Percentiles rank a stretch among this genome's conserved stretches.
Evolutionary conservation across 1,284 basidiomycete species (phyloP).

Genomic region (Cystobasidium sp.): DNA sequence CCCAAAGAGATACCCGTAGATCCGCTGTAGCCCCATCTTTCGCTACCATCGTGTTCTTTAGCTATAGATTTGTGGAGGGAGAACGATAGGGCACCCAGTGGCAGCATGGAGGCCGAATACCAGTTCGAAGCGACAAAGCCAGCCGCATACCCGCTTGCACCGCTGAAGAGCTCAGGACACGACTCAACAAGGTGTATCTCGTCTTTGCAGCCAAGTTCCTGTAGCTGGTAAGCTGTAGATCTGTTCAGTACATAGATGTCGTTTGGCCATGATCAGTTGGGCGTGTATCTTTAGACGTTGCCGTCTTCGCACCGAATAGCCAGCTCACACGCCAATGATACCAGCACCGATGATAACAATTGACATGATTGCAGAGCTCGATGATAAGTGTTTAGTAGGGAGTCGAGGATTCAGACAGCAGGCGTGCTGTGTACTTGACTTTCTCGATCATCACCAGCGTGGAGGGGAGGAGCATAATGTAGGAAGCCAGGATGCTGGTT

Average conservation of each 20-base stretch:
- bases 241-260: not conserved
- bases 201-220: slow-evolving; percentile 17
- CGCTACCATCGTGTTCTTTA: slow-evolving; percentile 12
- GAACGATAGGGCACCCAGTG: slow-evolving; percentile 25
- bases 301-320: not conserved
- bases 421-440: not conserved
- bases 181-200: slow-evolving; percentile 17
- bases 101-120: slow-evolving; percentile 26
- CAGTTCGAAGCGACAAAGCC: slow-evolving; percentile 30
- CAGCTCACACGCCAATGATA: slow-evolving; percentile 19
- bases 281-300: not conserved
- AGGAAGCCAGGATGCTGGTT: too few relatives aligned
- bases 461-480: too few relatives aligned
- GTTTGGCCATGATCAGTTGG: not conserved
- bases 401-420: not conserved
- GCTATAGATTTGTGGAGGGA: slow-evolving; percentile 21
- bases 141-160: slow-evolving; percentile 33
- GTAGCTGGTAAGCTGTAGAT: slow-evolving; percentile 22
- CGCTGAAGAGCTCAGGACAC: slow-evolving; percentile 14
- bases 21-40: slow-evolving; percentile 9
- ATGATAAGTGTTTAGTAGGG: not conserved
- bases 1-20: slow-evolving; percentile 27
- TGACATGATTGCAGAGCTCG: not conserved
- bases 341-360: slow-evolving; percentile 23
- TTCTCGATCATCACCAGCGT: not conserved